A percentile compares a stretch with the other conserved stretches of the same genome.
These are phyloP conservation scores for Flammula alnicola DNA, from an alignment of 1,284 basidiomycete genomes.

Conservation along the genomic window DNA sequence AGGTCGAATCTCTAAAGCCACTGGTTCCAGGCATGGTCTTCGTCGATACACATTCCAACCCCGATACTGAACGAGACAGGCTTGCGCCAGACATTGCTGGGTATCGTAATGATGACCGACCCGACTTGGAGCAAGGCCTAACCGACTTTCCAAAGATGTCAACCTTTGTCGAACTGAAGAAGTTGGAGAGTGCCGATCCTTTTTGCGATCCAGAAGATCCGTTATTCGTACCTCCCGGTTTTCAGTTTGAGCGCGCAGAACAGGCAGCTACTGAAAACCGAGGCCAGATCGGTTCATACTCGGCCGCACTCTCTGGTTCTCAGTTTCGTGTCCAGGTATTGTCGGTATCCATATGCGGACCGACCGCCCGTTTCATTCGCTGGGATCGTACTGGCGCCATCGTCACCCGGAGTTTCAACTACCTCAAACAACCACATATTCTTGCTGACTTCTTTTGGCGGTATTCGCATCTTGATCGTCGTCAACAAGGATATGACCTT, in stretches of 20 bases:
- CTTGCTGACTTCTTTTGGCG: slow-evolving; percentile 26
- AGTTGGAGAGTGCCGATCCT: too few species aligned
- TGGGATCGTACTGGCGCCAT: slow-evolving; percentile 8
- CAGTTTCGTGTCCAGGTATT: slow-evolving; percentile 12
- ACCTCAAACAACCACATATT: slow-evolving; percentile 4
- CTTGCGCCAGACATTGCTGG: too few species aligned
- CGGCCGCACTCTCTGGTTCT: slow-evolving; percentile 3
- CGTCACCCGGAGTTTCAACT: slow-evolving; percentile 19
- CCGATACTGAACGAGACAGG: too few species aligned
- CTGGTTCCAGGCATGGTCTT: too few species aligned
- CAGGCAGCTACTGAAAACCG: background rate
- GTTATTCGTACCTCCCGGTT: too few species aligned
- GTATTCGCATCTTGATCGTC: slow-evolving; percentile 17
- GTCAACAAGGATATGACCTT: slow-evolving; percentile 21
- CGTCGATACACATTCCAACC: too few species aligned
- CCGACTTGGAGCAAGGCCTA: too few species aligned
- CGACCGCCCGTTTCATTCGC: slow-evolving; percentile 1
- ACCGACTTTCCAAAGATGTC: too few species aligned
- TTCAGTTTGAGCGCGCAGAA: slow-evolving; percentile 1
- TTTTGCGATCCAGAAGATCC: too few species aligned
- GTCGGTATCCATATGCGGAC: slow-evolving; percentile 2
- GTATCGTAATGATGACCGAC: too few species aligned
- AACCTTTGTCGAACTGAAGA: too few species aligned
- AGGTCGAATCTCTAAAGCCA: too few species aligned
- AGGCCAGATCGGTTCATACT: slow-evolving; percentile 9